Evolutionary conservation across 2,329 filamentous ascomycete genomes (phyloP), one percentile per base, ranked within the genome.

Genomic region (Talaromyces amestolkiae): DNA sequence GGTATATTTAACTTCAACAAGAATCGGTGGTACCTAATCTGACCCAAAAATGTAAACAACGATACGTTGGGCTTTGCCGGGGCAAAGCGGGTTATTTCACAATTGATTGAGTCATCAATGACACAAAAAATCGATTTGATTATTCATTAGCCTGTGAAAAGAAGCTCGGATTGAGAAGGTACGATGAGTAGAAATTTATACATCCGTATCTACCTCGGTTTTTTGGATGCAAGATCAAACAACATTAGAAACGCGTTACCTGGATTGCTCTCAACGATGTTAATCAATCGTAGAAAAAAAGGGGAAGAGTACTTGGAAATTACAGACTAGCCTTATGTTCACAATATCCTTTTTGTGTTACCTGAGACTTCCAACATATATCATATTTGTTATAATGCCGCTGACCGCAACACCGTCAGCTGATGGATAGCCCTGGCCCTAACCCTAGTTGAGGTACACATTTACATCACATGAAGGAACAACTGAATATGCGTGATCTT

Each of bases 1-100:
- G 53, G 13, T 54, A 24, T 39, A 17, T 24, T 37, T 2, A 1
- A 31, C 39, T 33, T 39, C 19, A 22, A 37, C 53, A 56, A 37
- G 22, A 35, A 56, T 56, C 53, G 53, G 53, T 56, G 53, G 53
- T 56, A 56, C 53, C 53, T 56, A 56, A 56, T 37, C 33, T 56
- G 33, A 24, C 53, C 53, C 31, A 39, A 56, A 19, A 37, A 56
- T 39, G 7, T 37, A 37, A n/a, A 56, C 31, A 56, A 19, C 51
- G n/a, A 37, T 19, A 35, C 51, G 51, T 56, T 56, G 19, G 53
- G 53, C 53, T 56, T 37, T 37, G 33, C 19, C 31, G 33, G 33
- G n/a, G 31, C 19, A 17, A 9, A 56, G 33, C 33, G 53, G 33
- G 24, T 19, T 37, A 22, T 39, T 22, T 13, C 10, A 9, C 11